These are phyloP conservation scores for Puccinia hordei DNA, from an alignment of 1,284 basidiomycete species.

Conservation along the genomic window DNA sequence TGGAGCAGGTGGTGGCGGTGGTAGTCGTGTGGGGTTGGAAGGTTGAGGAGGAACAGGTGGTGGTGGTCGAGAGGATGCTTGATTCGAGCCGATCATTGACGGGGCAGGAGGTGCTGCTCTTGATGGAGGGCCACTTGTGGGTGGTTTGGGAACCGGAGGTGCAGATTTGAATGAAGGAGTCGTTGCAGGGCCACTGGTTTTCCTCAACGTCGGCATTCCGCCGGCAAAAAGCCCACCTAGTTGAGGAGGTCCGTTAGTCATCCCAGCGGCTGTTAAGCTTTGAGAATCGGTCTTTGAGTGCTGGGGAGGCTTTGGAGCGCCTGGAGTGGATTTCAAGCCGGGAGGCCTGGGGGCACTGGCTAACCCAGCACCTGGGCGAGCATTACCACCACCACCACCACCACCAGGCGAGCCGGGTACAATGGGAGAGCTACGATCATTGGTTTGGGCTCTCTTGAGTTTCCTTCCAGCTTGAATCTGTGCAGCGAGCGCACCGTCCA, in stretches of 20 bases:
- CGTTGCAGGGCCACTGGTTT: constrained; percentile 21
- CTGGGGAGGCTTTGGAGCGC: constrained; percentile 26
- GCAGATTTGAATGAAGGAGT: constrained; percentile 34
- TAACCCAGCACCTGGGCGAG: constrained; percentile 9
- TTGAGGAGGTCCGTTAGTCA: constrained; percentile 52
- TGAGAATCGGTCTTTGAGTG: neutral
- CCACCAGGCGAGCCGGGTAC: constrained; percentile 27
- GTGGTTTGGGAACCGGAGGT: constrained; percentile 38
- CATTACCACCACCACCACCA: constrained; percentile 8
- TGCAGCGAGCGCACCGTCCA: constrained; percentile 55
- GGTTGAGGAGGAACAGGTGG: constrained; percentile 30
- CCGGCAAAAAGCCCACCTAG: constrained; percentile 56
- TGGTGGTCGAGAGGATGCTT: constrained; percentile 20
- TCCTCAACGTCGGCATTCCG: constrained; percentile 57
- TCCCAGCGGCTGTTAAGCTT: neutral
- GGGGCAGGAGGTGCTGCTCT: constrained; percentile 43
- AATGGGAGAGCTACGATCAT: constrained; percentile 46
- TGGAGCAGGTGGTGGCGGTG: constrained; percentile 18
- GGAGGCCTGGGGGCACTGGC: constrained; percentile 38
- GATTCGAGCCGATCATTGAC: neutral
- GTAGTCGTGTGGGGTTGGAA: constrained; percentile 1
- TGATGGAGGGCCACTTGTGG: constrained; percentile 31
- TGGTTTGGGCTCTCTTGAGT: constrained; percentile 54
- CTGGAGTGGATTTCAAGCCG: neutral
- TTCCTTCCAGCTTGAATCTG: constrained; percentile 55